Evolutionary conservation across 2,329 filamentous ascomycete genomes (phyloP), one percentile per base, ranked within the genome.

Genomic region (Sporothrix curviconia): DNA sequence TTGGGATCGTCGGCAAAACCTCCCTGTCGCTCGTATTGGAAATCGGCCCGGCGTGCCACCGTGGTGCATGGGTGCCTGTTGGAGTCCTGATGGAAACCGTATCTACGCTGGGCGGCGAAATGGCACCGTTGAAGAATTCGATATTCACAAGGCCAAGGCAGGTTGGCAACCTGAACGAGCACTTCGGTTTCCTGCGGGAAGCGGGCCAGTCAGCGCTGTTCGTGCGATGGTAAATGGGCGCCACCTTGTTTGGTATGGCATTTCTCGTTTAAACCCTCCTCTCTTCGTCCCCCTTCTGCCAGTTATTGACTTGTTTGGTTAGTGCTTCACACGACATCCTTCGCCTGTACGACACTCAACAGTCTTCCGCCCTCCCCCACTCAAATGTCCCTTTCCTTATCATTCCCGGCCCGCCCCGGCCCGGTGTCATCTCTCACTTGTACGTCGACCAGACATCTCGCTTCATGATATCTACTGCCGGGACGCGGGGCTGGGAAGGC

Each of bases 11-110:
- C 84, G 94, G 19, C 82, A 88, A 61, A 81, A 82, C 1, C 81
- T 86, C 36, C 87, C 92, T 0, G 79, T 96, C 1, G 91, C 94
- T 3, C 84, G 86, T 28, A 92, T 97, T 57, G 78, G 79, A 1
- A 89, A 88, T 17, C 78, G 85, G 11, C 82, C 84, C 11, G 84
- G 85, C 17, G 89, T 90, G 0, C 92, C 94, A 1, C 94, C 92
- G 0, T 99, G 92, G 92, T 97, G 92, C 71, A 96, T 96, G 85
- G 92, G 90, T 63, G 90, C 91, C 1, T 96, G 91, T 74, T 99
- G 94, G 94, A 92, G 88, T 56, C 91, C 91, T 0, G 89, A 96
- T 69, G 94, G 94, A 14, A 97, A 97, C 72, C 90, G 84, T 71
- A 92, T 99, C 65, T 99, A 96, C 72, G 92, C 89, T 0, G 94